These are phyloP conservation scores for Craspedostauros australis DNA, from an alignment of 108 stramenopile genomes.

Conservation along the genomic window DNA sequence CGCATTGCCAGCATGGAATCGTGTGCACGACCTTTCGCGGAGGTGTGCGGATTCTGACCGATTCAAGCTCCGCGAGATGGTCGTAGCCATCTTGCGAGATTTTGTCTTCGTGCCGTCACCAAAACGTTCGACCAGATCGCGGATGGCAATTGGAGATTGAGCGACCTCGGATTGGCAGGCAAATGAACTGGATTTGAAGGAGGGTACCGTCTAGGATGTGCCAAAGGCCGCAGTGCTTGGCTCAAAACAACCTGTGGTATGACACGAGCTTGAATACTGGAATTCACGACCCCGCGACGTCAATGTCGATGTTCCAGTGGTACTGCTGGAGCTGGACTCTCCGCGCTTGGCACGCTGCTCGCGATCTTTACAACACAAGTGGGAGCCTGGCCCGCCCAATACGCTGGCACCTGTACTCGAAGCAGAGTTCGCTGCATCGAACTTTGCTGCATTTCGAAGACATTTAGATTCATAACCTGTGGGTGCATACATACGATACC, in stretches of 20 bases:
- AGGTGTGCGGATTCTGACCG: slow-evolving; percentile 8
- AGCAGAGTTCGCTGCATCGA: slow-evolving; percentile 47
- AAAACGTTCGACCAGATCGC: slow-evolving; percentile 31
- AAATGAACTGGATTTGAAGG: slow-evolving; percentile 62
- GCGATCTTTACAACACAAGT: slow-evolving; percentile 15
- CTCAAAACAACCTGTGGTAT: slow-evolving; percentile 55
- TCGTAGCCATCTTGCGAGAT: slow-evolving; percentile 58
- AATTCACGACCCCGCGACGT: slow-evolving; percentile 67
- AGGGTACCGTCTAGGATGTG: slow-evolving; percentile 31
- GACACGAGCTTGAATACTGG: slow-evolving; percentile 75
- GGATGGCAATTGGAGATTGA: slow-evolving; percentile 59
- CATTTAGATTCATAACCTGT: too few relatives aligned
- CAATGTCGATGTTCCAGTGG: slow-evolving; percentile 70
- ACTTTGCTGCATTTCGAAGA: too few relatives aligned
- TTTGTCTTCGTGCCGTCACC: slow-evolving; percentile 41
- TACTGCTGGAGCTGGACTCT: slow-evolving; percentile 54
- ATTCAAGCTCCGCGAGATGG: slow-evolving; percentile 32
- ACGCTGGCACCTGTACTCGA: slow-evolving; percentile 66
- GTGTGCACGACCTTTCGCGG: slow-evolving; percentile 1
- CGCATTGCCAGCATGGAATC: slow-evolving; percentile 16
- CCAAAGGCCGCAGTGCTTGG: slow-evolving; percentile 18
- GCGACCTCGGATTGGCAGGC: slow-evolving; percentile 62
- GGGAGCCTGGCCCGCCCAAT: slow-evolving; percentile 47
- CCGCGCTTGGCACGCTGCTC: slow-evolving; percentile 40
- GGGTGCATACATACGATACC: too few relatives aligned